Evolutionary conservation across 257 asterid species (phyloP).

Genomic region (Petunia secreta): DNA sequence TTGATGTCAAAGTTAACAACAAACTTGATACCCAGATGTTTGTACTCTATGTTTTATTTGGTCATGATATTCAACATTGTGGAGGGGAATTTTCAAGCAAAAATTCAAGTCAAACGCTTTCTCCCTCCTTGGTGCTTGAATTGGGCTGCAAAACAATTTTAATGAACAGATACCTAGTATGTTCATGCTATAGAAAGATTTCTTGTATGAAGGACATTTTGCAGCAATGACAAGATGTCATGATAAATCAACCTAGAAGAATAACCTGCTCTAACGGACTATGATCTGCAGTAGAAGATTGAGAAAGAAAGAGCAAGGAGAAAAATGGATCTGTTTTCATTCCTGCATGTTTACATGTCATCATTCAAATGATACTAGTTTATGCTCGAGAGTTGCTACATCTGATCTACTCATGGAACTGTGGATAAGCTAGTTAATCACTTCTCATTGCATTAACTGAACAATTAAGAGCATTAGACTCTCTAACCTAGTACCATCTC

Average conservation of each 20-base stretch:
- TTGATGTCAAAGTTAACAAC: not conserved
- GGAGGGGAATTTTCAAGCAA: not conserved
- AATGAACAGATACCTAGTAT: not conserved
- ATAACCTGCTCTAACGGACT: not conserved
- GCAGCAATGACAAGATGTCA: not conserved
- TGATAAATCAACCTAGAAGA: not conserved
- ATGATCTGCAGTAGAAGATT: not conserved
- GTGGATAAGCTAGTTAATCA: not conserved
- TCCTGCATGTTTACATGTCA: not conserved
- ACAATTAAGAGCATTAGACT: not conserved
- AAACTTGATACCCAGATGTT: not conserved
- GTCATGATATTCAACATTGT: not conserved
- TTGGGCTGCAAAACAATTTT: not conserved
- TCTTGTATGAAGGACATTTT: not conserved
- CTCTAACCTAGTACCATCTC: not conserved
- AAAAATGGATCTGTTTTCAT: not conserved
- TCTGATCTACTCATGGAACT: not conserved
- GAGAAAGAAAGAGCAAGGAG: not conserved
- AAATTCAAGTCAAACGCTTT: not conserved
- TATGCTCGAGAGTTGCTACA: not conserved
- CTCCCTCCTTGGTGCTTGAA: not conserved
- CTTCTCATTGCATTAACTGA: not conserved
- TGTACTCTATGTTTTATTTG: not conserved
- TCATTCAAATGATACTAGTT: constrained; percentile 8
- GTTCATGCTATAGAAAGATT: not conserved